Conservation (phyloP, 2,329 filamentous ascomycete genomes). For the Diplodia scrobiculata region DNA sequence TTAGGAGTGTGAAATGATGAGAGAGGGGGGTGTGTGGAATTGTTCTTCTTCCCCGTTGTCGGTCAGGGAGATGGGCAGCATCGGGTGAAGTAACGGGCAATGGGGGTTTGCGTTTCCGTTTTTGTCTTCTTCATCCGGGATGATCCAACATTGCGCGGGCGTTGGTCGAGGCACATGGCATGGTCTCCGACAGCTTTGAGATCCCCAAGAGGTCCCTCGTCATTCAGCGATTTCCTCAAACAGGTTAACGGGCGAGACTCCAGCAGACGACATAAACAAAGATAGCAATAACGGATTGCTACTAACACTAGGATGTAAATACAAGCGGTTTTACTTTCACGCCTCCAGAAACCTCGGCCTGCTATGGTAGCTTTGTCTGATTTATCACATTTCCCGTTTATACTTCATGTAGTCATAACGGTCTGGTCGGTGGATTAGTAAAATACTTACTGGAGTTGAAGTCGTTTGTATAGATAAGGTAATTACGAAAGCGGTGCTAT, state of each 20-base stretch:
- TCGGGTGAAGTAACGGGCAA: too few relatives aligned
- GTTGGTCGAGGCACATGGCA: not conserved
- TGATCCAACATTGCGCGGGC: not conserved
- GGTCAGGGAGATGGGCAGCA: too few relatives aligned
- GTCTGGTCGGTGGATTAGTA: too few relatives aligned
- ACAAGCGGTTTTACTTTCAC: too few relatives aligned
- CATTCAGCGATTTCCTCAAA: not conserved
- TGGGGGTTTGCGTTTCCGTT: too few relatives aligned
- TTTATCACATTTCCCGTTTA: too few relatives aligned
- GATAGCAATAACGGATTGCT: not conserved
- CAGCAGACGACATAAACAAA: not conserved
- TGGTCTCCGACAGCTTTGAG: not conserved
- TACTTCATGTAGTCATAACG: too few relatives aligned
- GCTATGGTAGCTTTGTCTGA: not conserved
- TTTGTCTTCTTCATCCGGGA: too few relatives aligned
- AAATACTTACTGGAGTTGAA: not conserved
- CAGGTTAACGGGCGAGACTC: not conserved
- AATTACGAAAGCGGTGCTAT: not conserved
- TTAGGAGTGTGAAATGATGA: constrained; percentile 42
- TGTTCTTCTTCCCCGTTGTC: not conserved
- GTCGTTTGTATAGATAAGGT: not conserved
- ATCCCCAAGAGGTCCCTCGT: not conserved
- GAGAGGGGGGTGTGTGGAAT: not conserved
- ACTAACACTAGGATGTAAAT: too few relatives aligned
- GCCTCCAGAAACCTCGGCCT: too few relatives aligned